Evolutionary conservation across 371 early-diverging fungal species (phyloP), one percentile per base, ranked within the genome.

Genomic region (Haplosporangium sp.): DNA sequence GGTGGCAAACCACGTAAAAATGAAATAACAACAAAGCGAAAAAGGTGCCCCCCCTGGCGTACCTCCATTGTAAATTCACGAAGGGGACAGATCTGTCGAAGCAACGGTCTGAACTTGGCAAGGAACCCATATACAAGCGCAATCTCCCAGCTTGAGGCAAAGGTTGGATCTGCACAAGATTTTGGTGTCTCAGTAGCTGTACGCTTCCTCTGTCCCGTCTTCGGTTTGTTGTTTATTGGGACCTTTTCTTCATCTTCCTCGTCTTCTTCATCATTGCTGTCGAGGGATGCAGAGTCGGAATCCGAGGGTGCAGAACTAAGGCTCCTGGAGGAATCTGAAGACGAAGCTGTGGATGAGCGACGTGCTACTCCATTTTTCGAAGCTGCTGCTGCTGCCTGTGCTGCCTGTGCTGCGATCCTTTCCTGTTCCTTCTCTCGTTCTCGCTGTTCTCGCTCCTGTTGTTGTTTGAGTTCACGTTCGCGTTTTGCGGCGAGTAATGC

Each of bases 111-210:
- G 59, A 79, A 79, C 52, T 65, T 79, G 64, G 62, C 45, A 50
- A 79, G 43, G 55, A 79, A 79, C 4, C 79, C 79, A 51, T 68
- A 79, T 41, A 69, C 66, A 29, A 79, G 48, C 2, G 79, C 79
- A 7, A 72, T 51, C 62, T 72, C 66, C 60, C 69, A 69, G 38
- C 53, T 60, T 13, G 68, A 53, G 9, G 46, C 40, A 18, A 79
- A 45, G 18, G 46, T 16, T 8, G 62, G 37, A 29, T 62, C 48
- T 46, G 40, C 37, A 53, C 37, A 43, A 38, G 54, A 55, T 12
- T 55, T 52, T 37, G 55, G 29, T 12, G 67, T 60, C 14, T 65
- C 55, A 10, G 1, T 18, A 2, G 53, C 20, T 14, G 29, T 46
- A 4, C 52, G 53, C 58, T 40, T 58, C 42, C 7, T 57, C 29